Conservation (phyloP, 805 yeast genomes). For the Blastobotrys chiropterorum region DNA sequence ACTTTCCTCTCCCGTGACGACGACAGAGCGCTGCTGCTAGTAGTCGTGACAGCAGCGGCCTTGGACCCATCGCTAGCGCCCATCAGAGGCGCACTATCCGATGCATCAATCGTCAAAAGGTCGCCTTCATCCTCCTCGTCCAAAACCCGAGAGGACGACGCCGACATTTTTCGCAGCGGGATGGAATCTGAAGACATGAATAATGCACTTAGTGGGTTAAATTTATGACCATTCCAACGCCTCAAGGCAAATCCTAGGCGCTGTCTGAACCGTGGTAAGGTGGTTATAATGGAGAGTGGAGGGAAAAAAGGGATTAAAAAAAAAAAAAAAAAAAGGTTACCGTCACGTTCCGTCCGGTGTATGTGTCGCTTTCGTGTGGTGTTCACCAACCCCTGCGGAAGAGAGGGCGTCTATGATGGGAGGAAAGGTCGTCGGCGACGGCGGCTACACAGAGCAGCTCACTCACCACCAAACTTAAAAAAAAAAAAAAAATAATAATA, state of each 20-base stretch:
- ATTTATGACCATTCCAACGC: conserved; percentile 10
- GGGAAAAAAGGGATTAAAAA: neutral
- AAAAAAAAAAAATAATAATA: too few species aligned
- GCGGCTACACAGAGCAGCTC: too few species aligned
- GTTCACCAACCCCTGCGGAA: neutral
- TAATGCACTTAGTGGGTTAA: conserved; percentile 2
- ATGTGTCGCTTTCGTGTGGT: neutral
- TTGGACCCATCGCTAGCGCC: conserved; percentile 2
- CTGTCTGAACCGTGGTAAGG: neutral
- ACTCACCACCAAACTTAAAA: too few species aligned
- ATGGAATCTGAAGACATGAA: conserved; percentile 8
- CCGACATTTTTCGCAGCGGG: conserved; percentile 7
- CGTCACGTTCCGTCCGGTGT: neutral
- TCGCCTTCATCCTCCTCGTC: conserved; percentile 13
- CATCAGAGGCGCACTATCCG: conserved; percentile 18
- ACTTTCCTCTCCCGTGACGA: neutral
- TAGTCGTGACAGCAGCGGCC: neutral
- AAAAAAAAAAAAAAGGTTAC: neutral
- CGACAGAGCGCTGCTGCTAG: neutral
- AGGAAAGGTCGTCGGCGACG: too few species aligned
- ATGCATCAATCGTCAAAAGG: conserved; percentile 4
- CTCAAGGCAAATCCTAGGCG: conserved; percentile 1
- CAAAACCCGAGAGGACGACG: neutral
- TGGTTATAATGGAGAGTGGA: neutral
- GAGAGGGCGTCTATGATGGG: too few species aligned